Evolutionary conservation across 768 basidiomycete species (phyloP).

Genomic region (Lentinula detonsa): DNA sequence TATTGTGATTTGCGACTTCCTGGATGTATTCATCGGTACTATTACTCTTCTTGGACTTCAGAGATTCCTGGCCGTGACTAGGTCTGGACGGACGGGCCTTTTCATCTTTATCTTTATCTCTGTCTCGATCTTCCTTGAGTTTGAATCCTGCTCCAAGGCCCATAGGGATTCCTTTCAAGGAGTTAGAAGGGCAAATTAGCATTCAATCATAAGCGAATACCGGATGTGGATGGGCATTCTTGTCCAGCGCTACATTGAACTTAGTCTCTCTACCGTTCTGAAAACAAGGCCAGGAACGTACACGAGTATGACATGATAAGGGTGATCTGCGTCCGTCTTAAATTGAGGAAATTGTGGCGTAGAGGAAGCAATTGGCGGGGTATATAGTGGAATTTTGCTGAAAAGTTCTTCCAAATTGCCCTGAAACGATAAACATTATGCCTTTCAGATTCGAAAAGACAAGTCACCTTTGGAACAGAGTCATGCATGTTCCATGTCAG

Average conservation of each 20-base stretch:
- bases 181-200: not conserved
- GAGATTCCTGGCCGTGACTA: conserved; percentile 29
- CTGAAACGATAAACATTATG: conserved; percentile 30
- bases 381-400: conserved; percentile 49
- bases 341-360: conserved; percentile 39
- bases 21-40: conserved; percentile 28
- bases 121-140: conserved; percentile 48
- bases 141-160: conserved; percentile 76
- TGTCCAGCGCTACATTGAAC: conserved; percentile 44
- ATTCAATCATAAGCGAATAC: conserved; percentile 22
- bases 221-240: conserved; percentile 79
- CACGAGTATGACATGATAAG: conserved; percentile 78
- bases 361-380: conserved; percentile 15
- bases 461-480: conserved; percentile 57
- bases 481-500: conserved; percentile 88
- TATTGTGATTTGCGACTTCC: conserved; percentile 21
- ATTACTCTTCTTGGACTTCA: conserved; percentile 24
- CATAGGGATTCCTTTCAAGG: conserved; percentile 59
- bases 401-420: conserved; percentile 71
- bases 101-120: conserved; percentile 34
- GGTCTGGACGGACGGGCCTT: conserved; percentile 24
- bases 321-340: conserved; percentile 43
- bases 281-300: conserved; percentile 28
- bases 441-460: too few relatives aligned
- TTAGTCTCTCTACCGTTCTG: not conserved